Evolutionary conservation across 192 early-diverging fungal species (phyloP), one percentile per base, ranked within the genome.

Genomic region (Helicostylum pulchrum): DNA sequence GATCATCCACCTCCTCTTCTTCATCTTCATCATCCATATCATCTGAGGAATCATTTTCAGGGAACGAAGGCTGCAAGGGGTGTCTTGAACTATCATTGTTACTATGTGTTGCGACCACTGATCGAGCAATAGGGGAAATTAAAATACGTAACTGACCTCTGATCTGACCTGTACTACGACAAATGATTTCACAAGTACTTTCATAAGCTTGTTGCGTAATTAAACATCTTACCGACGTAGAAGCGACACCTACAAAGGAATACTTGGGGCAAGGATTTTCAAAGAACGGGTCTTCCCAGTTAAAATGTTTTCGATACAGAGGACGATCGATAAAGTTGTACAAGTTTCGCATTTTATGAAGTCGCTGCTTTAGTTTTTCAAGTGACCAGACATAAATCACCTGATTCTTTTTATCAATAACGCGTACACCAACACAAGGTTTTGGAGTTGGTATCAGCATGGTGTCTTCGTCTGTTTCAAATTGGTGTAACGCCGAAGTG

Each of bases 251-350:
- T 44, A 85, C 70, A 57, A 83, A 85, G 0, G 83, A 71, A 49
- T 72, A 87, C 8, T 70, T 58, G 30, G 82, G 80, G 39, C 73
- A 71, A 0, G 85, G 83, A 32, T 76, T 83, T 49, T 87, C 82
- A 34, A 81, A 83, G 53, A 85, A 85, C 7, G 86, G 83, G 63
- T 85, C 84, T 71, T 85, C 80, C 79, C 78, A 73, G 23, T 81
- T 80, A 52, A 81, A 78, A 23, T 87, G 83, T 54, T 81, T 82
- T 47, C 79, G 66, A 53, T 85, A 85, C 7, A 76, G 72, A 8
- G 83, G 84, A 20, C 78, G 76, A 53, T 85, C 82, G 1, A 78
- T 76, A 50, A 71, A 81, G 54, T 85, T 80, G 61, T 88, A 85
- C 48, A 90, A 68, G 21, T 80, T 76, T 20, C 69, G 61, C 74